phyloP scores from a whole-genome alignment of 1,284 basidiomycete species.

The Malassezia nana region DNA sequence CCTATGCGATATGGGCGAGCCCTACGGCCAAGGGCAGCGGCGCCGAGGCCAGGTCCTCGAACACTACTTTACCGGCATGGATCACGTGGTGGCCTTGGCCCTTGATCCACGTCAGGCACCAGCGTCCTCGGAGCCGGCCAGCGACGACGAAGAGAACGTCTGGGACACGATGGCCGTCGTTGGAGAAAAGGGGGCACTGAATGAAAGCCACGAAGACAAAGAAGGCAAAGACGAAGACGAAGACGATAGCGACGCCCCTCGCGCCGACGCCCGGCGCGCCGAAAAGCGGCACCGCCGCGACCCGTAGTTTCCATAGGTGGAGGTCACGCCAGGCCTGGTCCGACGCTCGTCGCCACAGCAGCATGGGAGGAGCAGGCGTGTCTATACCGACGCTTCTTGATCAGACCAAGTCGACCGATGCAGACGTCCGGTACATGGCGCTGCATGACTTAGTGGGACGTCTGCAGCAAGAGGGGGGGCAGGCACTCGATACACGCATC shows the following conservation, averaged over 20 bases:
- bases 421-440: constrained; percentile 46
- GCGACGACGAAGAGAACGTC: constrained; percentile 10
- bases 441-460: constrained; percentile 36
- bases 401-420: constrained; percentile 43
- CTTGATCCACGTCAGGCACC: neutral
- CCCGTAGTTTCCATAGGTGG: neutral
- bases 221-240: neutral
- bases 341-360: neutral
- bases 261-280: neutral
- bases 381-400: constrained; percentile 29
- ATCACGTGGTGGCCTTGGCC: constrained; percentile 4
- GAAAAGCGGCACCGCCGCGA: constrained; percentile 8
- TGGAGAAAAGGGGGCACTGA: neutral
- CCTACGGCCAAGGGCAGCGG: constrained; percentile 2
- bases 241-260: constrained; percentile 1
- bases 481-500: constrained; percentile 25
- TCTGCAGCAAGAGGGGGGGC: constrained; percentile 24
- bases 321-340: neutral
- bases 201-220: neutral
- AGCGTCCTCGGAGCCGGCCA: neutral
- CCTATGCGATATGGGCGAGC: constrained; percentile 7
- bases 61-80: constrained; percentile 14
- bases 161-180: constrained; percentile 13
- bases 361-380: constrained; percentile 5
- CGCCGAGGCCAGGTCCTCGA: constrained; percentile 10